phyloP scores from a whole-genome alignment of 352 stramenopile species.

The Blastocystis sp. region DNA sequence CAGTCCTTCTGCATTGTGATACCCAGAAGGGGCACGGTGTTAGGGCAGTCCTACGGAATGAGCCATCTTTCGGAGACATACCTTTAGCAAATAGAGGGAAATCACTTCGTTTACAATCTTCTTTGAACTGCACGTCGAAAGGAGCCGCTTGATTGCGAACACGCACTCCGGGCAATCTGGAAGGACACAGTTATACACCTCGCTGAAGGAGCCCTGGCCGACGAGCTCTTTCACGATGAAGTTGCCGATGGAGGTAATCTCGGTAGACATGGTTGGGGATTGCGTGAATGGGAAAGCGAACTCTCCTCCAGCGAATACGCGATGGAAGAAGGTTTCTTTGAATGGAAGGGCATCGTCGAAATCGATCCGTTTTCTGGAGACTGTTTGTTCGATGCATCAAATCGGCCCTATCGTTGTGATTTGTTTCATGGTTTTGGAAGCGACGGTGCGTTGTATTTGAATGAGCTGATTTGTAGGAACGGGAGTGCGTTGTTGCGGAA shows the following conservation, averaged over 20 bases:
- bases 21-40: constrained; percentile 45
- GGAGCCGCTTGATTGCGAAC: constrained; percentile 60
- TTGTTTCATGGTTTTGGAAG: neutral
- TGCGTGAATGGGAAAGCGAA: neutral
- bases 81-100: constrained; percentile 45
- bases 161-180: constrained; percentile 13
- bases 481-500: neutral
- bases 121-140: constrained; percentile 56
- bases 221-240: constrained; percentile 57
- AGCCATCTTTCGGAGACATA: neutral
- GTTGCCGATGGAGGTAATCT: constrained; percentile 46
- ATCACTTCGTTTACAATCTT: constrained; percentile 62
- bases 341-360: neutral
- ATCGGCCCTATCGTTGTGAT: neutral
- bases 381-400: neutral
- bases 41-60: constrained; percentile 48
- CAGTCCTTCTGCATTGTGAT: constrained; percentile 61
- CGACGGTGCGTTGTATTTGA: neutral
- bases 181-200: constrained; percentile 56
- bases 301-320: neutral
- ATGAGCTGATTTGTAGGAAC: neutral
- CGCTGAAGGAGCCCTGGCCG: constrained; percentile 52
- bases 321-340: neutral
- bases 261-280: neutral
- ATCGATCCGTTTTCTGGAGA: neutral